phyloP scores from a whole-genome alignment of 164 flowering plant species.

The Berberis thunbergii region DNA sequence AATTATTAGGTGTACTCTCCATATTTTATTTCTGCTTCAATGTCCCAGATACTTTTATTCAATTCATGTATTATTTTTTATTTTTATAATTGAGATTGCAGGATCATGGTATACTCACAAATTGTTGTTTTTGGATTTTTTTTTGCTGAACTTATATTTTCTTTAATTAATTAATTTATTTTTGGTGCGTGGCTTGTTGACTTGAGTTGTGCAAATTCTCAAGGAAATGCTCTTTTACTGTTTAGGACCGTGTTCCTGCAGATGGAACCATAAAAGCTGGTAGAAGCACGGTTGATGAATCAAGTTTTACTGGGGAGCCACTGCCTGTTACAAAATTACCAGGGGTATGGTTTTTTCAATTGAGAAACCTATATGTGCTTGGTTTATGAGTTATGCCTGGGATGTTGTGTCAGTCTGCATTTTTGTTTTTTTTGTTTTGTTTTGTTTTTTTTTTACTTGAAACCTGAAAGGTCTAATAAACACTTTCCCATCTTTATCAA shows the following conservation, averaged over 20 bases:
- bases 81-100: too few relatives aligned
- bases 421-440: neutral
- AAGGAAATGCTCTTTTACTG: slow-evolving; percentile 1
- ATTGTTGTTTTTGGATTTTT: too few relatives aligned
- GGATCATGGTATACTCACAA: too few relatives aligned
- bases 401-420: neutral
- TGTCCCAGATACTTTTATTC: too few relatives aligned
- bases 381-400: neutral
- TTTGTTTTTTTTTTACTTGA: neutral
- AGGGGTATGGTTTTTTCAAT: slow-evolving; percentile 48
- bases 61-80: too few relatives aligned
- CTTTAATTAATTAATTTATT: too few relatives aligned
- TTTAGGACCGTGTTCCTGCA: slow-evolving; percentile 90
- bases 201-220: too few relatives aligned
- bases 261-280: slow-evolving; percentile 96
- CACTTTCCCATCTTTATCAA: neutral
- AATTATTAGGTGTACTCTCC: too few relatives aligned
- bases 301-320: slow-evolving; percentile 97
- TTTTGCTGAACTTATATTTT: too few relatives aligned
- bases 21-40: too few relatives aligned
- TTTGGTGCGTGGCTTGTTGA: too few relatives aligned
- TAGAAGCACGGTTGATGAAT: slow-evolving; percentile 94
- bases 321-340: slow-evolving; percentile 84
- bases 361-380: neutral
- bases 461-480: too few relatives aligned